Evolutionary conservation across 805 yeast genomes (phyloP).

Genomic region (Saturnispora ahearnii): DNA sequence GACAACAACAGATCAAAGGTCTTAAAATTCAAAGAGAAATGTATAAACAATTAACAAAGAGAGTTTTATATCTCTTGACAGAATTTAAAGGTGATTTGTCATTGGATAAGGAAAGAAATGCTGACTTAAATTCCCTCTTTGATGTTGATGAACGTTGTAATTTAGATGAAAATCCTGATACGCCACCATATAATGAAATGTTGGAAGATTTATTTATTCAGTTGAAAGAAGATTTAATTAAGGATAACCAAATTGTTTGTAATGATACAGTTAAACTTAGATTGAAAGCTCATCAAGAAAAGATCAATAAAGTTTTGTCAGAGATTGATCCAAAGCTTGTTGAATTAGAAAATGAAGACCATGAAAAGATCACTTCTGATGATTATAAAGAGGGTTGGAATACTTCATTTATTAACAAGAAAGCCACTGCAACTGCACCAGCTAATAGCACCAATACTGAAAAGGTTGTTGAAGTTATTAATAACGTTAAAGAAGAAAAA

Average conservation of each 20-base stretch:
- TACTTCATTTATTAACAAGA: constrained; percentile 65
- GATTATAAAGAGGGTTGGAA: constrained; percentile 92
- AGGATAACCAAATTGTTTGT: constrained; percentile 37
- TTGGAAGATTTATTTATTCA: constrained; percentile 82
- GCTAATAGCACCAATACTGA: constrained; percentile 1
- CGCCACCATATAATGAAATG: constrained; percentile 82
- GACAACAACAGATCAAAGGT: constrained; percentile 69
- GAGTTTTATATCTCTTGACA: constrained; percentile 58
- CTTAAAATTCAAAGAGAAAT: constrained; percentile 70
- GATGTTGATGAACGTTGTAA: constrained; percentile 49
- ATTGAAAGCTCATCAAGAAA: constrained; percentile 53
- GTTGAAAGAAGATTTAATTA: constrained; percentile 49
- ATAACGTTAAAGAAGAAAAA: background rate
- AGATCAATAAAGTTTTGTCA: constrained; percentile 56
- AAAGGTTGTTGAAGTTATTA: constrained; percentile 3
- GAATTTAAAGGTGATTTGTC: constrained; percentile 35
- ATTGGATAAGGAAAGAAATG: constrained; percentile 28
- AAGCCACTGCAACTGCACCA: background rate
- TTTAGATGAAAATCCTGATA: constrained; percentile 24
- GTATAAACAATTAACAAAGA: constrained; percentile 63
- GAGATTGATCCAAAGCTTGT: constrained; percentile 60
- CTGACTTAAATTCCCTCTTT: constrained; percentile 40
- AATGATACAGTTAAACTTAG: constrained; percentile 32
- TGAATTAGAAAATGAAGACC: constrained; percentile 60
- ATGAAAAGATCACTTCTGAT: constrained; percentile 72